Conservation (phyloP, 306 rosid species). For the Fragaria nilgerrensis region DNA sequence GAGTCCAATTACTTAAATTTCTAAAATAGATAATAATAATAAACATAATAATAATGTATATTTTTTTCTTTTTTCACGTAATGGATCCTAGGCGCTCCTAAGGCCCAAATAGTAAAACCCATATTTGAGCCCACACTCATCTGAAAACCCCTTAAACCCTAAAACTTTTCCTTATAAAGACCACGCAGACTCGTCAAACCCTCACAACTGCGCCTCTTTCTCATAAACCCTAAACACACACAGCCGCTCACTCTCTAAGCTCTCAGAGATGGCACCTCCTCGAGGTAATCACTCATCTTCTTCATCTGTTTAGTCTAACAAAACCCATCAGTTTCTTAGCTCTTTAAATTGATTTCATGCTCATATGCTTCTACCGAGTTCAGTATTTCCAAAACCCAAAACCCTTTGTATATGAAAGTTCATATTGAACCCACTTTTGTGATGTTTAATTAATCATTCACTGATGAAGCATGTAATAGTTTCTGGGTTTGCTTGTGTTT, state of each 20-base stretch:
- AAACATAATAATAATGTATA: no score
- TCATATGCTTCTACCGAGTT: neutral
- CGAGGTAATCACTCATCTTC: conserved; percentile 12
- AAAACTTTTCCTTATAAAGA: neutral
- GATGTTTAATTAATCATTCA: no score
- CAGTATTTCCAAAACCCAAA: neutral
- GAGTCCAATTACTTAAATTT: no score
- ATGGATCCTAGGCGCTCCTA: no score
- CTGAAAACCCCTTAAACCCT: neutral
- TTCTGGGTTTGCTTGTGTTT: neutral
- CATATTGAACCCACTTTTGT: neutral
- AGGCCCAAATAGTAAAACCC: neutral
- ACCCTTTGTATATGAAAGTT: neutral
- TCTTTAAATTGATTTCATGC: neutral
- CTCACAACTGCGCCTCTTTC: neutral
- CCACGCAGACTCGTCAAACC: neutral
- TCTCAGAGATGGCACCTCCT: conserved; percentile 31
- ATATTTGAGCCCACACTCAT: neutral
- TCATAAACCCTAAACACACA: conserved; percentile 8
- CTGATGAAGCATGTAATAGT: neutral
- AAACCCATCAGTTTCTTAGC: neutral
- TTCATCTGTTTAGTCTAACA: no score
- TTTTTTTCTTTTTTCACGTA: no score
- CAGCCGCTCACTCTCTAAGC: neutral
- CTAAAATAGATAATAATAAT: no score